Base-by-base conservation (phyloP, 176 grass and related monocot species). In the Calamus simplicifolius region DNA sequence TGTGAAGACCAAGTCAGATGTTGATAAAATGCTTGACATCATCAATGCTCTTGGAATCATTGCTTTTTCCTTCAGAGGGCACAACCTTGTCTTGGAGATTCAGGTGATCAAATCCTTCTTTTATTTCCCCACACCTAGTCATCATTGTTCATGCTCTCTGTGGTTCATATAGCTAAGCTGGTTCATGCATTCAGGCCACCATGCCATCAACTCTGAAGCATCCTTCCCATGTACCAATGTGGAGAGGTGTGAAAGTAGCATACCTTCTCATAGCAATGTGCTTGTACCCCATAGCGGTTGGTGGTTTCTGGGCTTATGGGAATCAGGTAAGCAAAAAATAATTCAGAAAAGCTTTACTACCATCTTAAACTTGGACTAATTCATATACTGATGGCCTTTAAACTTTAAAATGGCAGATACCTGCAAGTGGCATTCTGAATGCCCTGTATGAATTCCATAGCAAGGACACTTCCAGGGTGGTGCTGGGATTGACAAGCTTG, bases 221-320 rank as follows among this genome's bases (percentile, higher is more conserved):
- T 30, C 93, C 93, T 27, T 92, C 93, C 35, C 81, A 77, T 55
- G 85, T 92, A 56, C 88, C 93, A 3, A 92, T 98, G 93, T 92
- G 93, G 93, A 98, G 83, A 74, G 88, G 93, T 26, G 88, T 93
- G 58, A 93, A 83, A 73, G 77, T 63, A 8, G 94, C 94, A 35
- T 98, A 93, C 50, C 23, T 57, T 49, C 61, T 89, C 30, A 60
- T 93, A 4, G 88, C 94, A 0, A 18, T 83, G 29, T 93, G 88
- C 75, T 29, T 98, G 25, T 98, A 81, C 69, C 88, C 94, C 0
- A 51, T 98, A 6, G 84, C 88, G 27, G 79, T 93, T 8, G 85
- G 88, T 54, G 94, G 94, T 53, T 98, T 92, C 82, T 93, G 88
- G 88, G 88, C 94, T 29, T 98, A 92, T 8, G 94, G 94, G 57